Evolutionary conservation across 108 stramenopile species (phyloP).

Genomic region (Craspedostauros australis): DNA sequence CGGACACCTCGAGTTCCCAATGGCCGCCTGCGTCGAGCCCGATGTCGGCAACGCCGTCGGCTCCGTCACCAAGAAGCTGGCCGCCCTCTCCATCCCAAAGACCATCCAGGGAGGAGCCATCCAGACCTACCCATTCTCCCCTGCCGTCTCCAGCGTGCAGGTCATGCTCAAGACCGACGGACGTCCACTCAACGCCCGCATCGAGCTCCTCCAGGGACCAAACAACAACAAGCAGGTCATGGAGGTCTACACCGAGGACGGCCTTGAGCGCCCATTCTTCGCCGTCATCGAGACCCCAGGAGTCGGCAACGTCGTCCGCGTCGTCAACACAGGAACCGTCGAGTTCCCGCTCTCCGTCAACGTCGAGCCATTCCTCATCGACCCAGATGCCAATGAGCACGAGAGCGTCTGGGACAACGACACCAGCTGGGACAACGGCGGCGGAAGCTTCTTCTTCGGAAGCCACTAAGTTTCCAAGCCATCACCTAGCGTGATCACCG

Average conservation of each 20-base stretch:
- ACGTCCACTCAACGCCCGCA: conserved; percentile 53
- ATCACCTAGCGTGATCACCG: too few species aligned
- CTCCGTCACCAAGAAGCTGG: conserved; percentile 2
- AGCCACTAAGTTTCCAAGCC: too few species aligned
- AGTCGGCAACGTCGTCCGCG: conserved; percentile 47
- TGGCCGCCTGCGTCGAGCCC: conserved; percentile 50
- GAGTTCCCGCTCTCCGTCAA: conserved; percentile 58
- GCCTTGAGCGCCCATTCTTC: conserved; percentile 55
- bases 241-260: conserved; percentile 55
- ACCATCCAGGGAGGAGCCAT: conserved; percentile 76
- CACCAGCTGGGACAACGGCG: too few species aligned
- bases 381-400: background rate
- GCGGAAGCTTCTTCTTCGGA: too few species aligned
- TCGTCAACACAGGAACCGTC: conserved; percentile 56
- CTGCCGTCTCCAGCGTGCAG: conserved; percentile 49
- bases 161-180: conserved; percentile 50
- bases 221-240: conserved; percentile 61
- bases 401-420: too few species aligned
- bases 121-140: conserved; percentile 62
- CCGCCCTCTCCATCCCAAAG: conserved; percentile 21
- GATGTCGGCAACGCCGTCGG: conserved; percentile 18
- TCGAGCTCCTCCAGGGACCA: conserved; percentile 60
- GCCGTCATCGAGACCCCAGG: conserved; percentile 55
- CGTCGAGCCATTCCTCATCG: conserved; percentile 46
- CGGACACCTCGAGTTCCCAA: conserved; percentile 58